phyloP scores from a whole-genome alignment of 192 early-diverging fungal genomes.

The Backusella australiensis region DNA sequence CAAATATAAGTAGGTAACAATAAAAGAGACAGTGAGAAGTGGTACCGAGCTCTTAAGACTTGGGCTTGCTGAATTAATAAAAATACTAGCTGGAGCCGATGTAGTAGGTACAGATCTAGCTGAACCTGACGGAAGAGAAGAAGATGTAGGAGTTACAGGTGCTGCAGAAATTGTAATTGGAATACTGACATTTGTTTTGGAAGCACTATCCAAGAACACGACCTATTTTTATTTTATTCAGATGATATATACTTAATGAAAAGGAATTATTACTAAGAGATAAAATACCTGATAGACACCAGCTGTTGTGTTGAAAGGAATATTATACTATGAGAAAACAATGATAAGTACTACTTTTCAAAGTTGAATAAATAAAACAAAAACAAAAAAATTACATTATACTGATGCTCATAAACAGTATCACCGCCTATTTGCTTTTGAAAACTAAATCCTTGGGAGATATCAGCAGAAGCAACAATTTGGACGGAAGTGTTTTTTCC shows the following conservation, averaged over 20 bases:
- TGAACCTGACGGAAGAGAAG: background rate
- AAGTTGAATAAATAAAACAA: background rate
- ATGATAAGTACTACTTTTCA: background rate
- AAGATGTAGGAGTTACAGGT: background rate
- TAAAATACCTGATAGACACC: slow-evolving; percentile 18
- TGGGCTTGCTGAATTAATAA: background rate
- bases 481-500: background rate
- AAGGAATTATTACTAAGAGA: background rate
- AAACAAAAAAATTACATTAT: slow-evolving; percentile 5
- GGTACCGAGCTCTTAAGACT: background rate
- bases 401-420: slow-evolving; percentile 17
- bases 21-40: background rate
- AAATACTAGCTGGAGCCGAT: background rate
- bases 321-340: slow-evolving; percentile 13
- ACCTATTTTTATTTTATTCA: background rate
- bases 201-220: slow-evolving; percentile 7
- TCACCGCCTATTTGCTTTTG: background rate
- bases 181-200: slow-evolving; percentile 13
- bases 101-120: slow-evolving; percentile 94
- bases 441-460: slow-evolving; percentile 4
- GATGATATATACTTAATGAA: background rate
- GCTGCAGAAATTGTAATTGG: slow-evolving; percentile 11
- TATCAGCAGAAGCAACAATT: slow-evolving; percentile 17
- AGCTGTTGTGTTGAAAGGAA: slow-evolving; percentile 16
- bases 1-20: background rate